Conservation (phyloP, 495 filamentous ascomycete genomes). For the Delitschia confertaspora region DNA sequence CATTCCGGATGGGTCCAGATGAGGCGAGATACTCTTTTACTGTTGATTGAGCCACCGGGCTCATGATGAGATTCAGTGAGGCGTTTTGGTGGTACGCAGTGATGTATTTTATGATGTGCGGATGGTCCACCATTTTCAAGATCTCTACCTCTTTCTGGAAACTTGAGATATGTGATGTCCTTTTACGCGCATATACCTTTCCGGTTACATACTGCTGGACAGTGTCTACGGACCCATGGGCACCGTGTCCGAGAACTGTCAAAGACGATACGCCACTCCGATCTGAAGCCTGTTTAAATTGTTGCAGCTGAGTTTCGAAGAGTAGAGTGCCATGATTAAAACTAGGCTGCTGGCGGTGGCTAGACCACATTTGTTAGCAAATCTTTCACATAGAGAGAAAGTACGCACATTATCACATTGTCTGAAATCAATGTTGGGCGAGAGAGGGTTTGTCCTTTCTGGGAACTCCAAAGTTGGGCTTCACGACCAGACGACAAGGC, state of each 20-base stretch:
- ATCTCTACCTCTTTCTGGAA: slow-evolving; percentile 12
- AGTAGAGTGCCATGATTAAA: background rate
- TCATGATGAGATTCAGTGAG: slow-evolving; percentile 14
- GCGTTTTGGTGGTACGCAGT: slow-evolving; percentile 13
- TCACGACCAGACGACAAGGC: too few species aligned
- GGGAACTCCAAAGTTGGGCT: too few species aligned
- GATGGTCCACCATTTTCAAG: slow-evolving; percentile 12
- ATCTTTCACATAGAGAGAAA: too few species aligned
- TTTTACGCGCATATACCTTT: slow-evolving; percentile 13
- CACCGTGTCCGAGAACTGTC: slow-evolving; percentile 13
- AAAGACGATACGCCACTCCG: background rate
- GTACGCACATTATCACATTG: too few species aligned
- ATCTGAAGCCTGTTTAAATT: too few species aligned
- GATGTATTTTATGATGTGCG: slow-evolving; percentile 16
- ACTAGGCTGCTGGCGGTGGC: too few species aligned
- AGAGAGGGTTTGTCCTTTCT: too few species aligned
- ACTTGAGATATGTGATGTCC: slow-evolving; percentile 1
- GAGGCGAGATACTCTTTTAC: slow-evolving; percentile 10
- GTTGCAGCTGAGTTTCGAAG: too few species aligned
- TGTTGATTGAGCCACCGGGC: slow-evolving; percentile 14
- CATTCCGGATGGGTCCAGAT: background rate
- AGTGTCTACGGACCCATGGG: slow-evolving; percentile 17
- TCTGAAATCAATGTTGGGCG: too few species aligned
- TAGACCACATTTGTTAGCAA: too few species aligned
- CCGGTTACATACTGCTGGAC: slow-evolving; percentile 11